Conservation (phyloP, 148 eudicot species). For the Dianthus caryophyllus region DNA sequence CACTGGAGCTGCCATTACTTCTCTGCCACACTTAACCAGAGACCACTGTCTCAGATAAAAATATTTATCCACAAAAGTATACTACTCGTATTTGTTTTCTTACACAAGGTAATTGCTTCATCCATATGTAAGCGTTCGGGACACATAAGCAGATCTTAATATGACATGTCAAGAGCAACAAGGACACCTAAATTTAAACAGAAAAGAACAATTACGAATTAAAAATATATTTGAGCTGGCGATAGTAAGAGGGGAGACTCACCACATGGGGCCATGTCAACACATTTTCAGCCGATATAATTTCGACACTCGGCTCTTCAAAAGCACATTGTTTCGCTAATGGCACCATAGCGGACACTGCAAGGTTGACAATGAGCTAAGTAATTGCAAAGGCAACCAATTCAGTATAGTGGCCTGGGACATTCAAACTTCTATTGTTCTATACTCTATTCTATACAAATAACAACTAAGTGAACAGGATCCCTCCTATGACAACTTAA, state of each 20-base stretch:
- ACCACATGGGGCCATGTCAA: conserved; percentile 99
- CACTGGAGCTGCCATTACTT: background rate
- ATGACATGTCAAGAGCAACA: background rate
- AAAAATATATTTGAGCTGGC: background rate
- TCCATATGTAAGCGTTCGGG: background rate
- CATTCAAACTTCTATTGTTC: background rate
- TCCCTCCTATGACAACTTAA: background rate
- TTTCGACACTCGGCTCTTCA: conserved; percentile 97
- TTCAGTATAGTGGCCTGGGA: background rate
- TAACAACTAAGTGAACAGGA: background rate
- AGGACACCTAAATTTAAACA: background rate
- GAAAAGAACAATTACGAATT: background rate
- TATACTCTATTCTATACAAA: conserved; percentile 1
- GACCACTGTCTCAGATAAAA: too few relatives aligned
- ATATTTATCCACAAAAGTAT: background rate
- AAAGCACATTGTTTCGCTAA: conserved; percentile 97
- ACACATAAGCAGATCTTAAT: background rate
- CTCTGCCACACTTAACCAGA: background rate
- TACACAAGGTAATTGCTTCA: background rate
- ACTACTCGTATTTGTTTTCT: background rate
- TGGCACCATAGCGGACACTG: conserved; percentile 97
- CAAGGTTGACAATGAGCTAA: conserved; percentile 18
- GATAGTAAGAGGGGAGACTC: conserved; percentile 30
- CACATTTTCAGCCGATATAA: conserved; percentile 77
- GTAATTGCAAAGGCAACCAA: background rate